These are phyloP conservation scores for Boeremia lycopersici DNA, from an alignment of 2,329 filamentous ascomycete genomes.

Conservation along the genomic window DNA sequence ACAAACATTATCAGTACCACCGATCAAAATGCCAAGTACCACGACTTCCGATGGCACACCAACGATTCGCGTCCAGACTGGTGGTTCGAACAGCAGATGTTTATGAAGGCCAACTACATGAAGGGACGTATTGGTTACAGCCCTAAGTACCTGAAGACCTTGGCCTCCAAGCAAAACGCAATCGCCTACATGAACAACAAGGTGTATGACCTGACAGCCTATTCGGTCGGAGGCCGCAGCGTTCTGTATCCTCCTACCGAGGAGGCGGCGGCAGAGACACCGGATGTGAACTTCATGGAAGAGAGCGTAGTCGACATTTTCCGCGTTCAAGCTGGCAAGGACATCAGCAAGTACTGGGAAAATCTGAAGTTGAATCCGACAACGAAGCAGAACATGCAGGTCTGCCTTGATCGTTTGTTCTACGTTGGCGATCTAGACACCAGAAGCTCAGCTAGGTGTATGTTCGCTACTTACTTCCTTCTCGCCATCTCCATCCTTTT, in stretches of 20 bases:
- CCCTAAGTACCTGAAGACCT: constrained; percentile 72
- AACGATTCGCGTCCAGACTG: constrained; percentile 86
- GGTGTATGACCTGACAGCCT: constrained; percentile 90
- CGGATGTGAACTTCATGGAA: constrained; percentile 81
- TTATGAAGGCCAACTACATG: constrained; percentile 77
- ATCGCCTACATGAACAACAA: constrained; percentile 79
- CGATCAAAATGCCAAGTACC: constrained; percentile 79
- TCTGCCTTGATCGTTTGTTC: constrained; percentile 92
- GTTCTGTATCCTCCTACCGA: constrained; percentile 62
- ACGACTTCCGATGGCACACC: constrained; percentile 87
- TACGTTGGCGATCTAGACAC: constrained; percentile 93
- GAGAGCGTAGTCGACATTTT: constrained; percentile 76
- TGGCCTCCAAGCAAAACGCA: constrained; percentile 68
- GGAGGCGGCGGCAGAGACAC: constrained; percentile 48
- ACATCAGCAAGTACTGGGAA: constrained; percentile 85
- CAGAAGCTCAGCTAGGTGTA: constrained; percentile 80
- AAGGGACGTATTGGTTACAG: constrained; percentile 90
- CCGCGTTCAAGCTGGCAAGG: constrained; percentile 73
- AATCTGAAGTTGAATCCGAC: constrained; percentile 64
- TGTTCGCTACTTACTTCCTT: constrained; percentile 88
- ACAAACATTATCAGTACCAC: constrained; percentile 67
- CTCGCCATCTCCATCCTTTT: constrained; percentile 83
- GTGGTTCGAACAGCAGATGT: constrained; percentile 87
- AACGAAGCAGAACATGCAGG: constrained; percentile 71
- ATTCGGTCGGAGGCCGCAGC: constrained; percentile 75